phyloP scores from a whole-genome alignment of 495 filamentous ascomycete genomes.

The Xylaria flabelliformis region DNA sequence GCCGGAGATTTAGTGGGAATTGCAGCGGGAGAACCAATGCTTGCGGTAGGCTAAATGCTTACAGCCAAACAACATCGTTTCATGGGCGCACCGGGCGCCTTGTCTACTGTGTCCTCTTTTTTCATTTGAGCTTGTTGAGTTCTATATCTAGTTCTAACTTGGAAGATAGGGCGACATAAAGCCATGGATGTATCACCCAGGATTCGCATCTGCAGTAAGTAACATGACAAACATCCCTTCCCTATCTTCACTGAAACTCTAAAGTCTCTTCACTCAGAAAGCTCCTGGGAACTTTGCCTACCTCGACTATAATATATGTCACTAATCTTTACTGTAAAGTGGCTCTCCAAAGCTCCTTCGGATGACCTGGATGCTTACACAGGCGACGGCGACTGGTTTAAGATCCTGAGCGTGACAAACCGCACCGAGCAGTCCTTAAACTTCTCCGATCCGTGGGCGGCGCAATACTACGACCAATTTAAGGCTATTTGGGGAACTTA shows the following conservation, averaged over 20 bases:
- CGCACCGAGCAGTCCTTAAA: slow-evolving; percentile 20
- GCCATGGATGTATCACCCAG: not conserved
- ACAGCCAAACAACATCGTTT: not conserved
- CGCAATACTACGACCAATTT: not conserved
- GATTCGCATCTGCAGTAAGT: not conserved
- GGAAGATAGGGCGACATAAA: not conserved
- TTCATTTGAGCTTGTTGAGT: not conserved
- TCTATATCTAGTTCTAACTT: not conserved
- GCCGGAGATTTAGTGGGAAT: not conserved
- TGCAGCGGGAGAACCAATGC: not conserved
- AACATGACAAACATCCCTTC: not conserved
- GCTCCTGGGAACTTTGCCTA: not conserved
- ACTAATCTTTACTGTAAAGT: slow-evolving; percentile 1
- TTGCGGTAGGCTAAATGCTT: not conserved
- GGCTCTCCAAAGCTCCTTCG: slow-evolving; percentile 32
- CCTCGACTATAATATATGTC: not conserved
- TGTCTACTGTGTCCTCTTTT: not conserved
- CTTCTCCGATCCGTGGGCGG: not conserved
- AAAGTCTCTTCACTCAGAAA: not conserved
- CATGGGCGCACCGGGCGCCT: not conserved
- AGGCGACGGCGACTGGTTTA: slow-evolving; percentile 42
- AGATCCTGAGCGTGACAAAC: slow-evolving; percentile 32
- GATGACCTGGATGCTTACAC: slow-evolving; percentile 30
- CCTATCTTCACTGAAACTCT: not conserved
- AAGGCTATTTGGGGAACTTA: not conserved